Base-by-base conservation (phyloP, 108 stramenopile species). In the Chaetoceros muelleri region DNA sequence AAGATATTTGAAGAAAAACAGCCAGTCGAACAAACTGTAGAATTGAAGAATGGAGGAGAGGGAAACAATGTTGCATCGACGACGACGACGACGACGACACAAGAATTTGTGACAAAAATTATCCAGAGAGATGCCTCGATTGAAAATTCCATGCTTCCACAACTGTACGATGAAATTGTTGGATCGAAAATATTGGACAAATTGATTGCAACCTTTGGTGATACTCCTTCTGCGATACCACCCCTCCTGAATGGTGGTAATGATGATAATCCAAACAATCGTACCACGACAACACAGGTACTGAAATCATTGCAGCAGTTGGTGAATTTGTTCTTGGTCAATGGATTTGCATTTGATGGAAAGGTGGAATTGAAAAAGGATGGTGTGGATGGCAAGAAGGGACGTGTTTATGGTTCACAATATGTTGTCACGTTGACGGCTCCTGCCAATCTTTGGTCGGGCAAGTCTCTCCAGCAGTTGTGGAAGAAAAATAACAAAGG, bases 401-500 rank as follows among this genome's bases (percentile, higher is more conserved):
- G 34, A 10, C 8, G 55, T 44, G 59, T 71, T 40, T 44, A 46
- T 2, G 76, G 73, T 24, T 55, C 73, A 48, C 57, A 78, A 68
- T 78, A 69, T 56, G 30, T 31, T 19, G 68, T 90, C 22, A 60
- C 60, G 0, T 62, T 85, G 26, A 73, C 61, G 26, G 64, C 80
- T 17, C 89, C 89, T 18, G 84, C 79, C 2, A 90, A 73, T 30
- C 48, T 90, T 21, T 90, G 89, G 89, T 82, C 81, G 2, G 84
- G 89, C 27, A 69, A 74, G 54, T 65, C 78, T 19, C 60, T 86
- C 0, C 71, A 76, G 28, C 58, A 55, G 19, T n/a, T n/a, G n/a
- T n/a, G n/a, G n/a, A 65, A 68, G 66, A 28, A 53, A 21, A n/a
- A n/a, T n/a, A n/a, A n/a, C n/a, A n/a, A n/a, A n/a, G n/a, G n/a